phyloP scores from a whole-genome alignment of 2,329 filamentous ascomycete species.

The Didymella pinodella region DNA sequence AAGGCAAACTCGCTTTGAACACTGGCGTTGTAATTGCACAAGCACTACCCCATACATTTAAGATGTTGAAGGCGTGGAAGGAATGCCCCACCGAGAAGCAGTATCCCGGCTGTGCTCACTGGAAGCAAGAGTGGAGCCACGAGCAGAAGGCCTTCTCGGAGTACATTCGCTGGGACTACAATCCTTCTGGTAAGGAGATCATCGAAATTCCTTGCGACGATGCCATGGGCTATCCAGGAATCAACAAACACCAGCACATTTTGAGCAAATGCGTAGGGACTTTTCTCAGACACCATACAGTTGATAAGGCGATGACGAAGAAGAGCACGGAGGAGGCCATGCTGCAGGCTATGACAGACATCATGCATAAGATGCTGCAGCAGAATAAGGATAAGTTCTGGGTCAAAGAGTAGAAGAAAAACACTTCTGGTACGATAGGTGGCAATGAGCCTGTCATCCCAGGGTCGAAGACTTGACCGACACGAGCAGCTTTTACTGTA shows the following conservation, averaged over 20 bases:
- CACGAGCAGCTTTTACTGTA: neutral
- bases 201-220: slow-evolving; percentile 47
- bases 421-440: neutral
- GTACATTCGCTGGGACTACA: slow-evolving; percentile 47
- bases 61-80: slow-evolving; percentile 44
- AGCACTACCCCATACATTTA: slow-evolving; percentile 34
- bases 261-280: slow-evolving; percentile 33
- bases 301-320: slow-evolving; percentile 30
- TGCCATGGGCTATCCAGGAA: slow-evolving; percentile 44
- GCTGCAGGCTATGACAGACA: slow-evolving; percentile 24
- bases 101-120: slow-evolving; percentile 39
- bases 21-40: slow-evolving; percentile 53
- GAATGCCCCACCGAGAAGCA: slow-evolving; percentile 38
- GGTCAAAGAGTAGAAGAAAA: slow-evolving; percentile 12
- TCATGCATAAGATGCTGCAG: slow-evolving; percentile 23
- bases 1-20: slow-evolving; percentile 49
- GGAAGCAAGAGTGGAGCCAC: slow-evolving; percentile 41
- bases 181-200: slow-evolving; percentile 35
- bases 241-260: slow-evolving; percentile 22
- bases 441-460: slow-evolving; percentile 4
- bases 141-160: slow-evolving; percentile 48
- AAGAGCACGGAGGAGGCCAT: slow-evolving; percentile 27
- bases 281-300: slow-evolving; percentile 43
- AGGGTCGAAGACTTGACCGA: neutral
- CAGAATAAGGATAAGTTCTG: slow-evolving; percentile 20